Evolutionary conservation across 2,329 filamentous ascomycete species (phyloP).

Genomic region (Neobulgaria alba): DNA sequence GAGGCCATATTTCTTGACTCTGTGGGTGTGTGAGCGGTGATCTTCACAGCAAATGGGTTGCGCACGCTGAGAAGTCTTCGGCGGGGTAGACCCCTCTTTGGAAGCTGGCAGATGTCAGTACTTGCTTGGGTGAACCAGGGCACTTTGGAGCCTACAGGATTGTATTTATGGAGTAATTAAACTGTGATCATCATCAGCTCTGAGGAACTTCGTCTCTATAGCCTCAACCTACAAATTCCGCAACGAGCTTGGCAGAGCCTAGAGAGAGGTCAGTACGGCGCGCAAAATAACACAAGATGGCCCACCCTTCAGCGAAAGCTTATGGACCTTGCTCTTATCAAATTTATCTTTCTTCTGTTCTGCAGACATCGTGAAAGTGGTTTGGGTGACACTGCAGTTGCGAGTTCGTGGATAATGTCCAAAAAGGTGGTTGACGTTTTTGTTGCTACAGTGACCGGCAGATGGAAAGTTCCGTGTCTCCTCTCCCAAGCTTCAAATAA

Average conservation of each 20-base stretch:
- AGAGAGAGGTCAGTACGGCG: conserved; percentile 25
- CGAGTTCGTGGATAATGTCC: not conserved
- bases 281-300: conserved; percentile 20
- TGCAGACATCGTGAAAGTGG: conserved; percentile 20
- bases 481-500: conserved; percentile 8
- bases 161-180: conserved; percentile 97
- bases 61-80: conserved; percentile 89
- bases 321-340: conserved; percentile 89
- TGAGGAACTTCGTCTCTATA: not conserved
- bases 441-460: conserved; percentile 9
- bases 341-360: conserved; percentile 39
- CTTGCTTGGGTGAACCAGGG: not conserved
- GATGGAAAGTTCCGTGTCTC: conserved; percentile 8
- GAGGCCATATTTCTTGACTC: conserved; percentile 97
- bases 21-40: conserved; percentile 21
- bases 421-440: not conserved
- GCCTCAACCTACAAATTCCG: conserved; percentile 71
- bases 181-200: conserved; percentile 40
- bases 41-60: conserved; percentile 11
- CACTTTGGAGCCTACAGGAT: conserved; percentile 58
- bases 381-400: not conserved
- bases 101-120: conserved; percentile 47
- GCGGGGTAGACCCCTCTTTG: conserved; percentile 82
- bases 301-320: conserved; percentile 79
- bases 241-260: conserved; percentile 76